Percentiles rank a stretch among this genome's conserved stretches.
phyloP scores from a whole-genome alignment of 257 asterid genomes.

The Solanum sparsipilum region DNA sequence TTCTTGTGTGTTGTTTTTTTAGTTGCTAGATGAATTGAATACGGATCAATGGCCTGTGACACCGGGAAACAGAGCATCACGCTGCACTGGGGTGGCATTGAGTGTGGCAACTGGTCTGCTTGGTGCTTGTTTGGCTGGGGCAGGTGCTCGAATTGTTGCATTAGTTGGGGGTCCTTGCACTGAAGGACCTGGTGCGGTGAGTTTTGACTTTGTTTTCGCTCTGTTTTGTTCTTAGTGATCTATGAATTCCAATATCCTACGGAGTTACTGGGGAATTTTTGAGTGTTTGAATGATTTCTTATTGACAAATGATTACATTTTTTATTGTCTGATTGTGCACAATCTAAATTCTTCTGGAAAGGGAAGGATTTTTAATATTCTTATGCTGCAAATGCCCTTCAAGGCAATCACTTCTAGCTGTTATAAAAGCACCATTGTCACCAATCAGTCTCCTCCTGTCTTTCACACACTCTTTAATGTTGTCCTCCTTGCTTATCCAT shows the following conservation, averaged over 20 bases:
- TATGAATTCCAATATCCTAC: not conserved
- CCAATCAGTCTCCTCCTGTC: not conserved
- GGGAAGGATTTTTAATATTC: not conserved
- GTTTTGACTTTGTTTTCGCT: conserved; percentile 11
- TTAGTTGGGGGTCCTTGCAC: conserved; percentile 99
- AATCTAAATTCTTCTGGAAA: not conserved
- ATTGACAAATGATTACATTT: not conserved
- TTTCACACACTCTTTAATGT: not conserved
- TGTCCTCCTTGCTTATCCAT: not conserved
- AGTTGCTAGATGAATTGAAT: conserved; percentile 85
- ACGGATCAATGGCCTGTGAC: conserved; percentile 83
- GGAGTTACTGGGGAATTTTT: not conserved
- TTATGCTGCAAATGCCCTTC: not conserved
- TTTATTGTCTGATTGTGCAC: not conserved
- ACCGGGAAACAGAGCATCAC: conserved; percentile 69
- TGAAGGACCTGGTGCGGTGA: conserved; percentile 98
- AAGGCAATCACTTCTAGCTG: not conserved
- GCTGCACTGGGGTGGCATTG: conserved; percentile 94
- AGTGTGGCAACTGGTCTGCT: conserved; percentile 88
- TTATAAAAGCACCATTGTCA: not conserved
- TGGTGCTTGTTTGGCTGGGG: conserved; percentile 73
- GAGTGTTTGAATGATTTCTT: not conserved
- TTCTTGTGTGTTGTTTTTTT: not conserved
- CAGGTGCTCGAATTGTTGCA: conserved; percentile 77
- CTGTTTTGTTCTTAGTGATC: not conserved